Conservation (phyloP, 2,329 filamentous ascomycete species). For the Aureobasidium sp. region DNA sequence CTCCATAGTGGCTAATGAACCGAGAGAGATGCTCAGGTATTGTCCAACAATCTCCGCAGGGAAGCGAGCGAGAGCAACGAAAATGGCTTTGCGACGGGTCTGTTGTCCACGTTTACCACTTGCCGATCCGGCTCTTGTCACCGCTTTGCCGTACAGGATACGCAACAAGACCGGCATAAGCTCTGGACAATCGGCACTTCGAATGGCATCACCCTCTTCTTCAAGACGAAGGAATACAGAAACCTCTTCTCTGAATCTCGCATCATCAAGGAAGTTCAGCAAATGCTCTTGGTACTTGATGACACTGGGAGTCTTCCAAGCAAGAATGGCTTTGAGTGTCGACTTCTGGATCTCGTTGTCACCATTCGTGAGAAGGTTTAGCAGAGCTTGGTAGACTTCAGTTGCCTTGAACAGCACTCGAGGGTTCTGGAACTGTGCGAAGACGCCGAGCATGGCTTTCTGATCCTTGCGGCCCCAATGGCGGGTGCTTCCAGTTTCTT, state of each 20-base stretch:
- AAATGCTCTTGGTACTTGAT: conserved; percentile 76
- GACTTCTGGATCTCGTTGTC: conserved; percentile 83
- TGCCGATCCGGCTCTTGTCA: conserved; percentile 68
- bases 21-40: conserved; percentile 77
- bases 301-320: conserved; percentile 78
- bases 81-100: conserved; percentile 61
- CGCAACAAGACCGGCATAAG: conserved; percentile 82
- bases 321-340: conserved; percentile 72
- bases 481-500: conserved; percentile 11
- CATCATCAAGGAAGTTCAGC: conserved; percentile 79
- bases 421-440: conserved; percentile 80
- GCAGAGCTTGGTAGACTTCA: conserved; percentile 66
- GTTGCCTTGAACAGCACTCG: conserved; percentile 69
- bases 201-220: conserved; percentile 47
- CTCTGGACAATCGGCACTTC: conserved; percentile 62
- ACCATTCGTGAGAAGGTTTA: conserved; percentile 74
- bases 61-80: conserved; percentile 73
- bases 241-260: conserved; percentile 88
- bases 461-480: conserved; percentile 70
- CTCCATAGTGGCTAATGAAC: conserved; percentile 33
- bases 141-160: conserved; percentile 80
- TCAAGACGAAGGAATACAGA: conserved; percentile 72
- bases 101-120: conserved; percentile 76
- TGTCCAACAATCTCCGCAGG: conserved; percentile 63
- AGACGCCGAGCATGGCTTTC: conserved; percentile 71